phyloP scores from a whole-genome alignment of 306 rosid genomes.

The Fragaria nilgerrensis region DNA sequence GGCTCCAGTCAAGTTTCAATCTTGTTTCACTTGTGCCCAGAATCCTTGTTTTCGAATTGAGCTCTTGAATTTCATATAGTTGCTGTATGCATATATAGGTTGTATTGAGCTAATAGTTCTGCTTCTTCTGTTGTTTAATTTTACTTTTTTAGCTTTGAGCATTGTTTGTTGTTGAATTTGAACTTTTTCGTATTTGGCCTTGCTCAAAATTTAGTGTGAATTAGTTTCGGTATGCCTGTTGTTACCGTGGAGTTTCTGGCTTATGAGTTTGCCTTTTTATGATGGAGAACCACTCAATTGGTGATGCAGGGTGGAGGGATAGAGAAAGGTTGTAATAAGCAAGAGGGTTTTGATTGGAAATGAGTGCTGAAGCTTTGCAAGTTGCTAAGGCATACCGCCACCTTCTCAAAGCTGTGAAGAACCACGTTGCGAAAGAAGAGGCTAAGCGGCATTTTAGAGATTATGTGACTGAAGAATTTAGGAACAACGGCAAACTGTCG shows the following conservation, averaged over 20 bases:
- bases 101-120: neutral
- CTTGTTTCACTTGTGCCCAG: neutral
- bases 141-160: neutral
- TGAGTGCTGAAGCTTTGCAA: constrained; percentile 60
- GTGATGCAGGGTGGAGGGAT: constrained; percentile 31
- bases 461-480: constrained; percentile 62
- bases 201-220: neutral
- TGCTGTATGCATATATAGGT: neutral
- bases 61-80: neutral
- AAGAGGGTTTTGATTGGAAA: constrained; percentile 18
- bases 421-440: constrained; percentile 65
- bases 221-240: neutral
- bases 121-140: neutral
- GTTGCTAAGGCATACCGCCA: constrained; percentile 61
- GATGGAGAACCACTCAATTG: neutral
- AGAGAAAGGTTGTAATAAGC: neutral
- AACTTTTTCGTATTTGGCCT: neutral
- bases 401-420: constrained; percentile 74
- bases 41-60: neutral
- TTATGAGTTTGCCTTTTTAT: neutral
- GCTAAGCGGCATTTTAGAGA: constrained; percentile 58
- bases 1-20: neutral
- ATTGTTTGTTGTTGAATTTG: neutral
- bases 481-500: constrained; percentile 35
- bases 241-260: neutral